Conservation (phyloP, 768 basidiomycete species). For the Baorangia bicolor region DNA sequence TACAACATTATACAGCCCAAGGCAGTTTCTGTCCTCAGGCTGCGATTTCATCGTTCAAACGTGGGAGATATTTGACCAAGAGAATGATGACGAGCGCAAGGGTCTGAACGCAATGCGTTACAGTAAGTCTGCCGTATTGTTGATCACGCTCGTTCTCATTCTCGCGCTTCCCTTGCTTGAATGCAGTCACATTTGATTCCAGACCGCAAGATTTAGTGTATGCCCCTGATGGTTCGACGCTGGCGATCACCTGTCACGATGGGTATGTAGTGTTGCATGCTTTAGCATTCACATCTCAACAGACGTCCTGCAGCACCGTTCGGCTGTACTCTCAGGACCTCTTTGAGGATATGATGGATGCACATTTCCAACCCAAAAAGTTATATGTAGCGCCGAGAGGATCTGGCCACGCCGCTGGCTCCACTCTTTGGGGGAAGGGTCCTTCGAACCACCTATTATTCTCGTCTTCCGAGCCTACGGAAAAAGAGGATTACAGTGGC, state of each 20-base stretch:
- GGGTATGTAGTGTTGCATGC: constrained; percentile 21
- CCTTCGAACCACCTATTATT: constrained; percentile 43
- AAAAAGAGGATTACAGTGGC: constrained; percentile 30
- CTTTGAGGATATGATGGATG: constrained; percentile 17
- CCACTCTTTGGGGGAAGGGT: constrained; percentile 52
- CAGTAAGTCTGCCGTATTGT: constrained; percentile 13
- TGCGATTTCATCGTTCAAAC: constrained; percentile 42
- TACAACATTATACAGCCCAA: constrained; percentile 30
- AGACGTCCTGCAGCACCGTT: constrained; percentile 19
- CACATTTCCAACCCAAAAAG: constrained; percentile 11
- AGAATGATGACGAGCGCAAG: constrained; percentile 15
- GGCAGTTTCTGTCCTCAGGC: constrained; percentile 47
- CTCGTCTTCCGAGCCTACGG: constrained; percentile 53
- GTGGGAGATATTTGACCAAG: constrained; percentile 38
- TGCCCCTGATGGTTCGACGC: constrained; percentile 38
- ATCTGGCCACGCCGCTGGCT: constrained; percentile 38
- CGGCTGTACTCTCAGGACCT: constrained; percentile 23
- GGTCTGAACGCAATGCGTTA: constrained; percentile 10
- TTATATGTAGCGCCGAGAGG: constrained; percentile 17
- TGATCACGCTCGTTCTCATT: neutral
- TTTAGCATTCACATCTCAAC: neutral
- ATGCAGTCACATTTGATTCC: constrained; percentile 23
- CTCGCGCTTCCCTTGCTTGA: neutral
- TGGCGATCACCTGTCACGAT: constrained; percentile 37
- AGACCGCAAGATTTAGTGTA: constrained; percentile 47